These are phyloP conservation scores for Linum tenue DNA, from an alignment of 345 rosid genomes.

Conservation along the genomic window DNA sequence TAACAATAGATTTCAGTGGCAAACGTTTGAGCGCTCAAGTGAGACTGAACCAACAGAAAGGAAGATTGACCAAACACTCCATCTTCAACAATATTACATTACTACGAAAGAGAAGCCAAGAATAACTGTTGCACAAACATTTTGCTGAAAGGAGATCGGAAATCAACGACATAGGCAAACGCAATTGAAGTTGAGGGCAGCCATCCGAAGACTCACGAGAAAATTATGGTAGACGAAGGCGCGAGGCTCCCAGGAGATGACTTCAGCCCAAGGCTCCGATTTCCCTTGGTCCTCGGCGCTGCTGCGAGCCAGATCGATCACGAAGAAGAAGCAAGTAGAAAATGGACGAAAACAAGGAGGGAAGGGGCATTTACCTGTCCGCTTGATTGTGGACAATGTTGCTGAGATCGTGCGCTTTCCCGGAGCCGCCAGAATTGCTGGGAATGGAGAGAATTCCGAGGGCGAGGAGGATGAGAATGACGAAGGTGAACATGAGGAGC, in stretches of 20 bases:
- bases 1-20: neutral
- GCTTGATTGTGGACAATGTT: constrained; percentile 41
- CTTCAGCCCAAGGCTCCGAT: constrained; percentile 70
- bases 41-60: neutral
- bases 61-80: neutral
- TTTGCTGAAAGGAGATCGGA: no score
- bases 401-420: constrained; percentile 67
- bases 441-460: constrained; percentile 71
- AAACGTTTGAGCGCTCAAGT: neutral
- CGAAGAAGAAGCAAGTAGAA: neutral
- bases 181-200: neutral
- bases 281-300: constrained; percentile 36
- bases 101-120: neutral
- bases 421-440: constrained; percentile 35
- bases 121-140: neutral
- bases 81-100: no score
- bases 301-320: constrained; percentile 15
- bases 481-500: constrained; percentile 54
- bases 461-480: constrained; percentile 55
- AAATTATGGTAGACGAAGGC: constrained; percentile 81
- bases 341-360: neutral
- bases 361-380: constrained; percentile 22
- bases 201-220: constrained; percentile 42
- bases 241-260: constrained; percentile 93
- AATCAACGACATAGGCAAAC: neutral